Conservation (phyloP, 129 eudicot genomes). For the Chrysanthemum makinoi region DNA sequence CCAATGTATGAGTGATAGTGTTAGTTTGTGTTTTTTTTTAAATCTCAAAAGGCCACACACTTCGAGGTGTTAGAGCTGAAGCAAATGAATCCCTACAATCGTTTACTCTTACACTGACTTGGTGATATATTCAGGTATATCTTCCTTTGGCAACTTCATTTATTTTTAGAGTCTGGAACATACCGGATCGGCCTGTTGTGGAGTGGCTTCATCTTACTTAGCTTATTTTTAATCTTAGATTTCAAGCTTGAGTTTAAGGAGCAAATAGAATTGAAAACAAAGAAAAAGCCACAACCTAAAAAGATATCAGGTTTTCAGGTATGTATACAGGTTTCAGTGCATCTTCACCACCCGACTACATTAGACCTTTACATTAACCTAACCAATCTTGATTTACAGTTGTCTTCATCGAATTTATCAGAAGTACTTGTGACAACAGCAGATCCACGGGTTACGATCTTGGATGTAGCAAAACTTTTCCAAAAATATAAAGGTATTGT, state of each 20-base stretch:
- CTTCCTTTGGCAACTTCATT: too few relatives aligned
- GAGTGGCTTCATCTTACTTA: background rate
- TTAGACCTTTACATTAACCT: background rate
- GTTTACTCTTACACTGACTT: too few relatives aligned
- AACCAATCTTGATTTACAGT: conserved; percentile 39
- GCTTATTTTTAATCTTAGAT: conserved; percentile 36
- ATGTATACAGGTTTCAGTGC: background rate
- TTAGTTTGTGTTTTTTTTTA: too few relatives aligned
- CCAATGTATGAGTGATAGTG: too few relatives aligned
- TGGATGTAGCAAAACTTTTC: conserved; percentile 51
- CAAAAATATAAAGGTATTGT: conserved; percentile 74
- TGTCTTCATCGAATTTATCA: conserved; percentile 54
- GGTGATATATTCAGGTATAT: too few relatives aligned
- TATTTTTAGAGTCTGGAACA: too few relatives aligned
- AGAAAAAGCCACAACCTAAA: conserved; percentile 70
- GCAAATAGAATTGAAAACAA: conserved; percentile 46
- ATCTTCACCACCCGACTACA: background rate
- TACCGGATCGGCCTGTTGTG: too few relatives aligned
- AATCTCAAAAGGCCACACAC: too few relatives aligned
- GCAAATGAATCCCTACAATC: too few relatives aligned
- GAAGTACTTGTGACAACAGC: conserved; percentile 84
- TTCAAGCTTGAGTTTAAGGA: conserved; percentile 62
- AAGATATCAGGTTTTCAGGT: conserved; percentile 88
- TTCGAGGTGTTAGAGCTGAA: too few relatives aligned
- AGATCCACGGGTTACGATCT: conserved; percentile 66